phyloP scores from a whole-genome alignment of 805 yeast species.

The Sugiyamaella americana region DNA sequence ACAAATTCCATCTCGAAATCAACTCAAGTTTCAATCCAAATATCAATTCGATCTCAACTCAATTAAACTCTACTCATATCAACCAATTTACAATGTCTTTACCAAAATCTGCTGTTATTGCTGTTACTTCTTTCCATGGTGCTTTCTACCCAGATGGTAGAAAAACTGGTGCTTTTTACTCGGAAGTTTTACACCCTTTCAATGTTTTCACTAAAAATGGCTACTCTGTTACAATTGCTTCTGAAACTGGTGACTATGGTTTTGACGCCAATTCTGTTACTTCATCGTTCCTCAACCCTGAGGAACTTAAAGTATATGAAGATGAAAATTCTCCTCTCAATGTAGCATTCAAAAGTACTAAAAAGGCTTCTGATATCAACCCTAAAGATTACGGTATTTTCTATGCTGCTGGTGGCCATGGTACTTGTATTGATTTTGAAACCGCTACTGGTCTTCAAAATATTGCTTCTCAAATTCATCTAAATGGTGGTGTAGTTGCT shows the following conservation, averaged over 20 bases:
- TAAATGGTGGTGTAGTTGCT: conserved; percentile 48
- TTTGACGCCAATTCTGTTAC: conserved; percentile 50
- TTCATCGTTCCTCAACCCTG: conserved; percentile 38
- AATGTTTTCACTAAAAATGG: conserved; percentile 43
- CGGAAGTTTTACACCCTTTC: conserved; percentile 58
- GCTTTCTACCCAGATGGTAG: conserved; percentile 51
- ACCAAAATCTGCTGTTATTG: conserved; percentile 18
- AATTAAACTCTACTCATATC: too few relatives aligned
- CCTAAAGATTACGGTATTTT: conserved; percentile 47
- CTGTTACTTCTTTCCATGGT: conserved; percentile 19
- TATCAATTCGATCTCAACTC: too few relatives aligned
- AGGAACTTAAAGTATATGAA: conserved; percentile 38
- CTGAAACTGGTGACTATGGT: conserved; percentile 55
- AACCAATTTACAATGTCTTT: conserved; percentile 2
- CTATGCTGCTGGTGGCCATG: conserved; percentile 66
- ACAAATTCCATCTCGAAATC: too few relatives aligned
- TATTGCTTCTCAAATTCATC: conserved; percentile 43
- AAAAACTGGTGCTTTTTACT: conserved; percentile 55
- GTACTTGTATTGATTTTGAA: conserved; percentile 52
- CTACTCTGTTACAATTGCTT: conserved; percentile 48
- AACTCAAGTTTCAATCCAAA: too few relatives aligned
- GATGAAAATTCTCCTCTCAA: conserved; percentile 38
- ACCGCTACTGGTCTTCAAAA: conserved; percentile 42
- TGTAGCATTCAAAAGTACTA: conserved; percentile 35
- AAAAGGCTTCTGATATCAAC: conserved; percentile 44